A percentile compares a stretch with the other conserved stretches of the same genome.
Evolutionary conservation across 805 yeast species (phyloP).

Genomic region (Brettanomyces naardenensis): DNA sequence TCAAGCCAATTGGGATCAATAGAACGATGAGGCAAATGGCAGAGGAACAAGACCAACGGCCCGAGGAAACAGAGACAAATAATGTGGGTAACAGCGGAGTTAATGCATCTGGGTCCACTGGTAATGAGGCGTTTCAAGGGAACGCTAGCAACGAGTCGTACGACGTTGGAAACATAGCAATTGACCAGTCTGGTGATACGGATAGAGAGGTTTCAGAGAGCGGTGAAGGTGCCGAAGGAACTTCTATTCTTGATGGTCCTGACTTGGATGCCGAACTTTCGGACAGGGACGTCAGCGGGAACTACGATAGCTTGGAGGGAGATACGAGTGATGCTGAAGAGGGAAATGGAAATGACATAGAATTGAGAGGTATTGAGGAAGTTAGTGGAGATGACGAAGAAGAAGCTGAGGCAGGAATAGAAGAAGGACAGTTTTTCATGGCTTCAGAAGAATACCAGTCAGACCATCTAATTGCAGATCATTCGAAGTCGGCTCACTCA

Average conservation of each 20-base stretch:
- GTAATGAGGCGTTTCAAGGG: neutral
- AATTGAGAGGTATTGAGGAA: conserved; percentile 9
- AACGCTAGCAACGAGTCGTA: neutral
- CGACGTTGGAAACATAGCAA: neutral
- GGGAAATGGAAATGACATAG: conserved; percentile 7
- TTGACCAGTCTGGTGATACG: neutral
- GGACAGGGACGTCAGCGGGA: conserved; percentile 27
- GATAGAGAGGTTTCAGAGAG: neutral
- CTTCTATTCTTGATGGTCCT: conserved; percentile 9
- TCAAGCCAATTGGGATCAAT: conserved; percentile 53
- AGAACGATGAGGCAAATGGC: conserved; percentile 40
- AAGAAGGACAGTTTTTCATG: conserved; percentile 19
- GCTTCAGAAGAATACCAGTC: conserved; percentile 32
- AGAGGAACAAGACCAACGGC: conserved; percentile 14
- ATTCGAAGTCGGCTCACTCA: conserved; percentile 1
- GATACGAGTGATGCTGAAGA: conserved; percentile 19
- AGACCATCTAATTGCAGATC: conserved; percentile 20
- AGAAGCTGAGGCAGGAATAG: neutral
- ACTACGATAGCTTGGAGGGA: conserved; percentile 22
- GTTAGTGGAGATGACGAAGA: conserved; percentile 1
- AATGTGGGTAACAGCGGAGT: conserved; percentile 5
- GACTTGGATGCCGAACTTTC: conserved; percentile 43
- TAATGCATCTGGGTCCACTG: neutral
- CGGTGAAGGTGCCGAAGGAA: neutral
- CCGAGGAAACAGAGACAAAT: conserved; percentile 8